Base-by-base conservation (phyloP, 1,139 yeast genomes). In the Suzukiozyma palmioleophila region DNA sequence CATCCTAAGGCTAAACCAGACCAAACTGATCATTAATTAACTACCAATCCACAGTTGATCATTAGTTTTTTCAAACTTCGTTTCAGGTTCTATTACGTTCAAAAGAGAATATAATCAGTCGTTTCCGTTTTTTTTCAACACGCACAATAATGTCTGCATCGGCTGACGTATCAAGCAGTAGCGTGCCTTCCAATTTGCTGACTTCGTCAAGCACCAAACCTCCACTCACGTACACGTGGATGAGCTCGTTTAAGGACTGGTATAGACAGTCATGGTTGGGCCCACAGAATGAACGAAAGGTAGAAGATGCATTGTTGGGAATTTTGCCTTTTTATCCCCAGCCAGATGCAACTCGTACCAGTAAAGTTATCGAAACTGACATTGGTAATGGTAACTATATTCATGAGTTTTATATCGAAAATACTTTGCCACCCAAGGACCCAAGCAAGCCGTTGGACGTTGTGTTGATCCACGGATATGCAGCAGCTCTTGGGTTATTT, bases 311-410 rank as follows among this genome's bases (percentile, higher is more conserved):
- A n/a, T 50, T 71, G 14, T 59, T 71, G 35, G 69, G 80, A 8
- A 54, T 62, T 28, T 58, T 83, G 12, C 79, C 87, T 2, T 81
- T 82, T 52, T 80, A 60, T 53, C 86, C 90, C 0, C 59, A 66
- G 25, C 50, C 73, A 0, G 80, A 77, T 50, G 78, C 74, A 7
- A 66, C 58, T 28, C 63, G 87, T 32, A 48, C 47, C 8, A 81
- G 84, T 1, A 50, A 62, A 18, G 55, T 78, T 12, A 56, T 75
- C 22, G 63, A 79, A 48, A 77, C 85, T 1, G 65, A 69, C 3
- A 70, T 81, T 11, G 69, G 70, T 31, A 52, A 63, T 15, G 69
- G 73, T 8, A 64, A 72, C 24, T 69, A 58, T 47, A 73, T 86
- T 53, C 84, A 82, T 53, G 86, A 83, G 51, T 74, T 84, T 40